phyloP scores from a whole-genome alignment of 1,284 basidiomycete species.

The Lentinula novae-zelandiae region DNA sequence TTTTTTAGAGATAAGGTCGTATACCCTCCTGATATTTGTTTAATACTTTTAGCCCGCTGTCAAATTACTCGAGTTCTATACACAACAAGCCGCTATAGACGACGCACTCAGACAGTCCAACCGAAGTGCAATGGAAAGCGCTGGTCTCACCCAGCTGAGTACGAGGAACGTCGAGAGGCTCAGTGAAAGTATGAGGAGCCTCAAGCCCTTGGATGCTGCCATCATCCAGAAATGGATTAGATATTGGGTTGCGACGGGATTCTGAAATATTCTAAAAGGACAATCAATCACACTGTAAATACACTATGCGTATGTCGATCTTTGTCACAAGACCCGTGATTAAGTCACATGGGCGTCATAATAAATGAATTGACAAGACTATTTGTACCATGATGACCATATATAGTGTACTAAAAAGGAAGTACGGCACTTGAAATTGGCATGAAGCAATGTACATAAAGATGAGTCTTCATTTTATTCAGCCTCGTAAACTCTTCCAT shows the following conservation, averaged over 20 bases:
- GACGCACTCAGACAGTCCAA: neutral
- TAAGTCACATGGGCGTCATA: too few species aligned
- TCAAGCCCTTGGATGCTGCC: neutral
- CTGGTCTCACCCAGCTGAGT: neutral
- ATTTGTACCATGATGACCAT: too few species aligned
- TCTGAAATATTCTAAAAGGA: neutral
- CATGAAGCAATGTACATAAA: too few species aligned
- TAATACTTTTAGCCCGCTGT: neutral
- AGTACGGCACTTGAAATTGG: too few species aligned
- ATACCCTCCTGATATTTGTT: neutral
- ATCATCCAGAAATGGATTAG: neutral
- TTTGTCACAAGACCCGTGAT: too few species aligned
- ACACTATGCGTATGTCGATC: too few species aligned
- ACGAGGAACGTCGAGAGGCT: slow-evolving; percentile 4
- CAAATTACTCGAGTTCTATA: slow-evolving; percentile 3
- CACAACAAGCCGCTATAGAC: neutral
- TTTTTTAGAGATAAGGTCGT: neutral
- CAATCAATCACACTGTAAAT: too few species aligned
- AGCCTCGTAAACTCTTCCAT: too few species aligned
- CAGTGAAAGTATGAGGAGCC: neutral
- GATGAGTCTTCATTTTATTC: too few species aligned
- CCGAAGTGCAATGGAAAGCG: neutral
- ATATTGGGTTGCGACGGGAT: slow-evolving; percentile 3
- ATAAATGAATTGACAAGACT: too few species aligned
- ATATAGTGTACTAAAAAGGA: too few species aligned